A percentile compares a stretch with the other conserved stretches of the same genome.
These are phyloP conservation scores for Adansonia digitata DNA, from an alignment of 345 rosid species.

Conservation along the genomic window DNA sequence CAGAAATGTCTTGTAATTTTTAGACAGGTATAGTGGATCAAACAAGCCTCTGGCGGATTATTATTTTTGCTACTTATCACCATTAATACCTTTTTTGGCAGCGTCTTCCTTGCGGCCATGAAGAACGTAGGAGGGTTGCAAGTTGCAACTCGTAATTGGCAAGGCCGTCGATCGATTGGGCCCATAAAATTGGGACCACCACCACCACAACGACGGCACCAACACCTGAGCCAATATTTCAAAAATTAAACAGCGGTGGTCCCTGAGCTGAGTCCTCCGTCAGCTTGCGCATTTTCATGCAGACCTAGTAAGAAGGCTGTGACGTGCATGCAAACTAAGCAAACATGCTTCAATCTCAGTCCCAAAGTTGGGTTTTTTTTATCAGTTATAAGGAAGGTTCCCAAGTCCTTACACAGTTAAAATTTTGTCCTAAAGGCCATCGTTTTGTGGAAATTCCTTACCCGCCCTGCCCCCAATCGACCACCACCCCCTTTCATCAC, in stretches of 20 bases:
- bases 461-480: neutral
- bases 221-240: neutral
- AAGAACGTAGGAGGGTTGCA: too few species aligned
- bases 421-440: neutral
- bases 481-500: neutral
- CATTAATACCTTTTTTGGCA: neutral
- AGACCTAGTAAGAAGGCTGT: too few species aligned
- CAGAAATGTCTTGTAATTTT: neutral
- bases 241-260: neutral
- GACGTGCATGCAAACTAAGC: neutral
- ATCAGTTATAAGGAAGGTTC: neutral
- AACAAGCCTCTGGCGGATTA: neutral
- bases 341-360: neutral
- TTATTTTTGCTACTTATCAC: neutral
- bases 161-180: neutral
- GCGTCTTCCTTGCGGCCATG: neutral
- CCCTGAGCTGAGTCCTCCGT: neutral
- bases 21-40: neutral
- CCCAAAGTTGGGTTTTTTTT: neutral
- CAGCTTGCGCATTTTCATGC: too few species aligned
- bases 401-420: neutral
- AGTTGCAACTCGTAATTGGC: neutral
- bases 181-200: neutral
- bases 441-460: conserved; percentile 1
- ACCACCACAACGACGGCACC: neutral